phyloP scores from a whole-genome alignment of 352 stramenopile genomes.

The Globisporangium perplexum region DNA sequence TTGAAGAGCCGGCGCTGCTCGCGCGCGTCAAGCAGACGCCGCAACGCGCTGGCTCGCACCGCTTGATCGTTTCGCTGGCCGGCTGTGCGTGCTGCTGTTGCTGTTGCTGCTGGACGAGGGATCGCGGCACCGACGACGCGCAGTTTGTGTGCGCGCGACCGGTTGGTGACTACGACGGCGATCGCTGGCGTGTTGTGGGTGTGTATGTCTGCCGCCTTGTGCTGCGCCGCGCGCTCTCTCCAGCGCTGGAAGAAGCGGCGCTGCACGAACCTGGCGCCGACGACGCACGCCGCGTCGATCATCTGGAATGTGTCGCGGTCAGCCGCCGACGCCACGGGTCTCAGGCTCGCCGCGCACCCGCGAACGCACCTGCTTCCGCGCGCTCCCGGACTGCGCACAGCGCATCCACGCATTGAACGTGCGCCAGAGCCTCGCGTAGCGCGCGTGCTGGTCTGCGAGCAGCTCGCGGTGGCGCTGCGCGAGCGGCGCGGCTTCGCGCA shows the following conservation, averaged over 20 bases:
- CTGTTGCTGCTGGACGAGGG: not conserved
- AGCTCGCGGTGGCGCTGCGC: not conserved
- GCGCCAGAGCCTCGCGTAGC: conserved; percentile 11
- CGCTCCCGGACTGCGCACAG: not conserved
- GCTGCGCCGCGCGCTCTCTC: conserved; percentile 2
- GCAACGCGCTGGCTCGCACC: not conserved
- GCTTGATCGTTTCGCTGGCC: not conserved
- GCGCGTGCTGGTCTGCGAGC: conserved; percentile 9
- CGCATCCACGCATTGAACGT: conserved; percentile 4
- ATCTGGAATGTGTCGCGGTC: not conserved
- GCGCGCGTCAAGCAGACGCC: not conserved
- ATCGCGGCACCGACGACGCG: not conserved
- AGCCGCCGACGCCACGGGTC: not conserved
- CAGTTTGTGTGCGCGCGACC: not conserved
- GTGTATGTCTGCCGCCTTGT: not conserved
- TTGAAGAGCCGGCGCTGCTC: not conserved
- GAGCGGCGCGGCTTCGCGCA: too few species aligned
- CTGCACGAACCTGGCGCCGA: conserved; percentile 12
- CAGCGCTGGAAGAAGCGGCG: conserved; percentile 14
- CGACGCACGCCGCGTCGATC: conserved; percentile 10
- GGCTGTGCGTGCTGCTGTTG: not conserved
- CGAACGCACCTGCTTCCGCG: conserved; percentile 7
- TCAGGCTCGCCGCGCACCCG: not conserved
- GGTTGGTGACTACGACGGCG: not conserved
- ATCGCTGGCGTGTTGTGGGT: not conserved